phyloP scores from a whole-genome alignment of 1,139 yeast species.

The Debaryomycetaceae sp. region DNA sequence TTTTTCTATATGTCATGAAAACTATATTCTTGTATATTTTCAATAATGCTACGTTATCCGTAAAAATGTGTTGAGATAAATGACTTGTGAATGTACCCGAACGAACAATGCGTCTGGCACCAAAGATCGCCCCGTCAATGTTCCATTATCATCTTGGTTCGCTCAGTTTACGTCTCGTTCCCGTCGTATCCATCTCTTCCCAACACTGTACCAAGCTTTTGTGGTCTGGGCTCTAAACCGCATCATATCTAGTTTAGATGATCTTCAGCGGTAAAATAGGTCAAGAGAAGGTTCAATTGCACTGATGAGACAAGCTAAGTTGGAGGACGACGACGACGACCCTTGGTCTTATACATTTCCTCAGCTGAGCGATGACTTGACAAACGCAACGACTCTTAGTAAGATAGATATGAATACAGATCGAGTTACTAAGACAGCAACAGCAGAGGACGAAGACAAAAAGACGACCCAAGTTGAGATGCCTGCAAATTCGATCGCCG shows the following conservation, averaged over 20 bases:
- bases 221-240: not conserved
- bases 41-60: slow-evolving; percentile 11
- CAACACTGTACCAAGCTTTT: not conserved
- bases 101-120: no score
- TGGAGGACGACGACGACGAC: slow-evolving; percentile 33
- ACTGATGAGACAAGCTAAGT: not conserved
- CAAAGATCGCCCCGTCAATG: not conserved
- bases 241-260: not conserved
- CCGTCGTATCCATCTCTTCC: not conserved
- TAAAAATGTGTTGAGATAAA: not conserved
- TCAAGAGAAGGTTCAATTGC: not conserved
- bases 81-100: not conserved
- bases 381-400: not conserved
- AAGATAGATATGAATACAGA: not conserved
- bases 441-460: not conserved
- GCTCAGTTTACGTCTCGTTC: not conserved
- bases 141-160: not conserved
- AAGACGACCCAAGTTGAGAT: not conserved
- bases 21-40: slow-evolving; percentile 10
- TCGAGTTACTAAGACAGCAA: not conserved
- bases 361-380: slow-evolving; percentile 28
- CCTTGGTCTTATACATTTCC: slow-evolving; percentile 47
- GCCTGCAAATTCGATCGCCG: no score
- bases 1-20: slow-evolving; percentile 9
- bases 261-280: not conserved